Percentiles rank a stretch among this genome's conserved stretches.
These are phyloP conservation scores for Tulasnella sp. DNA, from an alignment of 768 basidiomycete species.

Conservation along the genomic window DNA sequence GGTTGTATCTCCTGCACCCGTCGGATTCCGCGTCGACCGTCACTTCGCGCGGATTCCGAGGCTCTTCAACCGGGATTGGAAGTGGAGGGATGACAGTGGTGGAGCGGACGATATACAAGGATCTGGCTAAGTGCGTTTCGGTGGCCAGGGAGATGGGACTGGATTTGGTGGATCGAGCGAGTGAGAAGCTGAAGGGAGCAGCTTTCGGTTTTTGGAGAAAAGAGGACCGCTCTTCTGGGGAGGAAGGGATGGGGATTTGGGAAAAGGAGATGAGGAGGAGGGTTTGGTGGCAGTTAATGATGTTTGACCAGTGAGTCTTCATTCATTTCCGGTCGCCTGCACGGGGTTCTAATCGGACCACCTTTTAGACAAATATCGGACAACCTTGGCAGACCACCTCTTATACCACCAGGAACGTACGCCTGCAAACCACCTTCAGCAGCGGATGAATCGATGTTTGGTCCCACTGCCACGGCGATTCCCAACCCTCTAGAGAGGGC, in stretches of 20 bases:
- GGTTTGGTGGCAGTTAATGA: slow-evolving; percentile 77
- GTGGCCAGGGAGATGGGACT: slow-evolving; percentile 62
- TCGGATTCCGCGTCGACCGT: slow-evolving; percentile 27
- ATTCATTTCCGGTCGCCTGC: not conserved
- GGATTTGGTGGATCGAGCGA: slow-evolving; percentile 51
- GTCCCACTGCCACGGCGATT: slow-evolving; percentile 44
- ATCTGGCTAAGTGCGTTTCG: slow-evolving; percentile 64
- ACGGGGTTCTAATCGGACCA: no score
- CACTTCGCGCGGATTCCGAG: slow-evolving; percentile 30
- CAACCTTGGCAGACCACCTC: slow-evolving; percentile 56
- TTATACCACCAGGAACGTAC: slow-evolving; percentile 54
- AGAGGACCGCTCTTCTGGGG: not conserved
- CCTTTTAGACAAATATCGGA: slow-evolving; percentile 62
- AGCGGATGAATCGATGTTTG: slow-evolving; percentile 54
- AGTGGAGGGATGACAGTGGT: slow-evolving; percentile 12
- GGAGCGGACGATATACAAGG: slow-evolving; percentile 29
- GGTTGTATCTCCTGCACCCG: slow-evolving; percentile 20
- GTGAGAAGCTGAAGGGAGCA: slow-evolving; percentile 43
- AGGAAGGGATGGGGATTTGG: slow-evolving; percentile 20
- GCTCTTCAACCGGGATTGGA: slow-evolving; percentile 30
- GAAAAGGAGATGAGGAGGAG: slow-evolving; percentile 46
- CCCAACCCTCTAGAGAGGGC: slow-evolving; percentile 38
- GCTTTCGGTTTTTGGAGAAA: not conserved
- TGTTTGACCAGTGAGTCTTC: slow-evolving; percentile 64
- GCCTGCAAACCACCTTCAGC: slow-evolving; percentile 51